A percentile compares a stretch with the other conserved stretches of the same genome.
Evolutionary conservation across 2,329 filamentous ascomycete species (phyloP).

Genomic region (Colletotrichum lupini): DNA sequence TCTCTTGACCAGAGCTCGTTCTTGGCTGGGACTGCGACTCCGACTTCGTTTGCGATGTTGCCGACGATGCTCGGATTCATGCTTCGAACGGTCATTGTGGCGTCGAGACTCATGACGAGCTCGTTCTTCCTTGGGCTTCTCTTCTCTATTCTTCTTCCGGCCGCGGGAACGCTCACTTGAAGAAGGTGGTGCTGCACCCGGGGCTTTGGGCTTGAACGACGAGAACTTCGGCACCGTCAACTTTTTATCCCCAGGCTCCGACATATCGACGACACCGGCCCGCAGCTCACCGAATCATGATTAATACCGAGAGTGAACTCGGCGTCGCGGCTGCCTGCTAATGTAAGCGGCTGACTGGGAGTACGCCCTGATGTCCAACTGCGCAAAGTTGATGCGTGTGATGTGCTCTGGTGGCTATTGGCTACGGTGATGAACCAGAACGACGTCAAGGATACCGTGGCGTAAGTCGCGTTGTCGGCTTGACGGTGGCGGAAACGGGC

Average conservation of each 20-base stretch:
- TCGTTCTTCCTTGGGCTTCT: constrained; percentile 21
- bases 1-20: not conserved
- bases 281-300: constrained; percentile 25
- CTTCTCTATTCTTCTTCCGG: not conserved
- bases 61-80: constrained; percentile 10
- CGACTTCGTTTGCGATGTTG: constrained; percentile 22
- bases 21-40: constrained; percentile 6
- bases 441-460: not conserved
- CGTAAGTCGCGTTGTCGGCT: not conserved
- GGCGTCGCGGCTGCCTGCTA: not conserved
- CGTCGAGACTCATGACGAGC: constrained; percentile 36
- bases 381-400: not conserved
- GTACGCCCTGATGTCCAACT: not conserved
- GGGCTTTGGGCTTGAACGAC: constrained; percentile 73
- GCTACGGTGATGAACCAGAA: not conserved
- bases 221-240: constrained; percentile 74
- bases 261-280: constrained; percentile 16
- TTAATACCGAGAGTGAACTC: not conserved
- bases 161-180: constrained; percentile 11
- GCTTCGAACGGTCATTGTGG: constrained; percentile 30
- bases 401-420: not conserved
- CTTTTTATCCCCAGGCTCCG: constrained; percentile 15
- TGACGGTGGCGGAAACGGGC: constrained; percentile 17
- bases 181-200: constrained; percentile 34
- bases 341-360: not conserved